phyloP scores from a whole-genome alignment of 192 early-diverging fungal genomes.

The Umbelopsis sp. region DNA sequence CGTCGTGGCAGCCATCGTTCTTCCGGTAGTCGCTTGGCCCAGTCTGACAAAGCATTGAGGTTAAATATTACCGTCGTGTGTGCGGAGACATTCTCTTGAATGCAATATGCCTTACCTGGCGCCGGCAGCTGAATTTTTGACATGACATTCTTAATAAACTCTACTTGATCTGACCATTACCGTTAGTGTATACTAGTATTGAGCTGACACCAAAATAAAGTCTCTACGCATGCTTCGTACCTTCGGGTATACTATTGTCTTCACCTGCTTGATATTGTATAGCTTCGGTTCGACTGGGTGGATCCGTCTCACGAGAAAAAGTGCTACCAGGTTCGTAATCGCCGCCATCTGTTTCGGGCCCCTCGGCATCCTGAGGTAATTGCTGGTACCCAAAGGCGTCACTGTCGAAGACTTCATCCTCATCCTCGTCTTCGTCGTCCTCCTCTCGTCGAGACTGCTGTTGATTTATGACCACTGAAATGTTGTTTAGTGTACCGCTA shows the following conservation, averaged over 20 bases:
- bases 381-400: neutral
- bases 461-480: neutral
- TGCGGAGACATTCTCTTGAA: too few relatives aligned
- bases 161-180: neutral
- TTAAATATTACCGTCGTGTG: neutral
- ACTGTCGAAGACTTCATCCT: neutral
- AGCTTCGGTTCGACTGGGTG: neutral
- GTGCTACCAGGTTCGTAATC: neutral
- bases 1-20: slow-evolving; percentile 9
- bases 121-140: neutral
- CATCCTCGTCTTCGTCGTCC: neutral
- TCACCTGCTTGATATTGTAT: neutral
- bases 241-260: slow-evolving; percentile 16
- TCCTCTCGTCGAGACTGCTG: neutral
- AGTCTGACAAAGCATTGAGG: neutral
- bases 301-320: neutral
- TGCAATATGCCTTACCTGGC: neutral
- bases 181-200: neutral
- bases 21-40: slow-evolving; percentile 3
- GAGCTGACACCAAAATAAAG: neutral
- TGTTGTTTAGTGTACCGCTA: neutral
- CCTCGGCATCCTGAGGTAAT: neutral
- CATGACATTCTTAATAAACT: slow-evolving; percentile 10
- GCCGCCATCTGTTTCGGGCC: neutral
- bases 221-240: neutral